These are phyloP conservation scores for Suillus subaureus DNA, from an alignment of 768 basidiomycete genomes.

Conservation along the genomic window DNA sequence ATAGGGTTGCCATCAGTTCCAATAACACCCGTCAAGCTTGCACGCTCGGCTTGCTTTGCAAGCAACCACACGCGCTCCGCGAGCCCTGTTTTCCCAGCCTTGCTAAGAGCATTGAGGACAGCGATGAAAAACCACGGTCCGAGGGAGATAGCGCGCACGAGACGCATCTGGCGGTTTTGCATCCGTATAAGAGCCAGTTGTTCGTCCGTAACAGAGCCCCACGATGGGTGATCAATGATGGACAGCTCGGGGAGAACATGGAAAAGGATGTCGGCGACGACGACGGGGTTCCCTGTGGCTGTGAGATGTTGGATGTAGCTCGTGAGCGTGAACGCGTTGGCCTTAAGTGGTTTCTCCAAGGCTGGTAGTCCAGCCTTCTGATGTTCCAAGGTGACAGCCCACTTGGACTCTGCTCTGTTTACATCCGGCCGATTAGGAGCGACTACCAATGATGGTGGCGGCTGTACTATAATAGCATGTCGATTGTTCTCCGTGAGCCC, in stretches of 20 bases:
- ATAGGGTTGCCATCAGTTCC: constrained; percentile 22
- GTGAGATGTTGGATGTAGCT: constrained; percentile 55
- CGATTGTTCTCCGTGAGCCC: constrained; percentile 20
- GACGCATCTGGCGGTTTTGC: constrained; percentile 30
- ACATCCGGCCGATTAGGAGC: neutral
- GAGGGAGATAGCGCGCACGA: constrained; percentile 46
- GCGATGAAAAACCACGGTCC: constrained; percentile 65
- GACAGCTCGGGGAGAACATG: constrained; percentile 56
- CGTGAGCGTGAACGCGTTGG: constrained; percentile 51
- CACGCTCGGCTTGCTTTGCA: constrained; percentile 58
- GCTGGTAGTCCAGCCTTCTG: neutral
- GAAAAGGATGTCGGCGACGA: constrained; percentile 52
- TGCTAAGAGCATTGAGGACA: constrained; percentile 62
- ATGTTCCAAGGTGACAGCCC: neutral
- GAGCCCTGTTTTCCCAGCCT: constrained; percentile 53
- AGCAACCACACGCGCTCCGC: constrained; percentile 68
- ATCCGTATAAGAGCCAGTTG: constrained; percentile 29
- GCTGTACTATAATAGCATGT: constrained; percentile 28
- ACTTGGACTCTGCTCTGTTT: constrained; percentile 3
- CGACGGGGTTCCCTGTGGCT: constrained; percentile 47
- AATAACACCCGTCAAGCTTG: constrained; percentile 38
- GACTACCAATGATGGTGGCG: constrained; percentile 8
- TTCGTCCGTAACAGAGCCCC: constrained; percentile 29
- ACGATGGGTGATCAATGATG: constrained; percentile 40
- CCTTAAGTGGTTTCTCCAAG: constrained; percentile 18